Evolutionary conservation across 1,139 yeast genomes (phyloP).

Genomic region (Pichia sp.): DNA sequence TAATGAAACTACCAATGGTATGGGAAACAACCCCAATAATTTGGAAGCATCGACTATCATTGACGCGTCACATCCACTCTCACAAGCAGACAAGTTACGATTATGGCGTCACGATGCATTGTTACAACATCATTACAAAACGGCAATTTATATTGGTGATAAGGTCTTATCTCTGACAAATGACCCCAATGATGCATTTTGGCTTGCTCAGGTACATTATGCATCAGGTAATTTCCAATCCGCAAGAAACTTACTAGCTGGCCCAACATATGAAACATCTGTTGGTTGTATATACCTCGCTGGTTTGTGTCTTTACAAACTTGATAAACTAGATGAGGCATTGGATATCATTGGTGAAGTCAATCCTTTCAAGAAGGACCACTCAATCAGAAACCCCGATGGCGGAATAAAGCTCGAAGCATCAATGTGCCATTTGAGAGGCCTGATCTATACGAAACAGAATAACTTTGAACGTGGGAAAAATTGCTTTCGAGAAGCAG

Average conservation of each 20-base stretch:
- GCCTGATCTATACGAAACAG: slow-evolving; percentile 74
- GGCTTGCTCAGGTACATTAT: slow-evolving; percentile 90
- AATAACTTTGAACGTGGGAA: slow-evolving; percentile 84
- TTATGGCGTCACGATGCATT: slow-evolving; percentile 93
- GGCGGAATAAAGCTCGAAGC: slow-evolving; percentile 85
- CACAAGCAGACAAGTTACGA: slow-evolving; percentile 81
- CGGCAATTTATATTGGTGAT: slow-evolving; percentile 92
- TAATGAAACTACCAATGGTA: no score
- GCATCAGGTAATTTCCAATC: slow-evolving; percentile 68
- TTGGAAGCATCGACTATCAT: slow-evolving; percentile 11
- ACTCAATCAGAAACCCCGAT: slow-evolving; percentile 38
- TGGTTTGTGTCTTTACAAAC: slow-evolving; percentile 64
- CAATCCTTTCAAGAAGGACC: slow-evolving; percentile 53
- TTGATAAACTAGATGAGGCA: slow-evolving; percentile 86
- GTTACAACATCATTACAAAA: slow-evolving; percentile 84
- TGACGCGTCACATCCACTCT: slow-evolving; percentile 35
- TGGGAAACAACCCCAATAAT: slow-evolving; percentile 3
- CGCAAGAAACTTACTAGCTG: slow-evolving; percentile 56
- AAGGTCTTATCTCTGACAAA: slow-evolving; percentile 73
- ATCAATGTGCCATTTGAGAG: slow-evolving; percentile 80
- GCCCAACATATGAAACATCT: slow-evolving; percentile 28
- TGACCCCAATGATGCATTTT: slow-evolving; percentile 91
- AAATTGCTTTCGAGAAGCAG: slow-evolving; percentile 83
- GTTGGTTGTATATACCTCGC: slow-evolving; percentile 80
- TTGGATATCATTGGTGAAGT: slow-evolving; percentile 77